phyloP scores from a whole-genome alignment of 2,329 filamentous ascomycete species.

The Alternaria sp. region DNA sequence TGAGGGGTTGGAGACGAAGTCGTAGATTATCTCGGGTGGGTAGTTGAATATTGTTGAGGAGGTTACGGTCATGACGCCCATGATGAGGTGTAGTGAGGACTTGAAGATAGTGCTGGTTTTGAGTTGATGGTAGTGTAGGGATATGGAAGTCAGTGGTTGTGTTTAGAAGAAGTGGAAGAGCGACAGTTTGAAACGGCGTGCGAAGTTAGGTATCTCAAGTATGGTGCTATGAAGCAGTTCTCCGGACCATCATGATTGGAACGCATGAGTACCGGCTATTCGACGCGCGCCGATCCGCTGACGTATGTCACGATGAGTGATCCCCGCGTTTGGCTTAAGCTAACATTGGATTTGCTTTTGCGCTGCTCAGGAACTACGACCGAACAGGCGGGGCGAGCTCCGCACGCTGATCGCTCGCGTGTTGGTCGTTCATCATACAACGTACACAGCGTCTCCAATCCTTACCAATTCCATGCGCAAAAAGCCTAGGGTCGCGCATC shows the following conservation, averaged over 20 bases:
- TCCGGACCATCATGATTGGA: neutral
- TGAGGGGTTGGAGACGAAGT: neutral
- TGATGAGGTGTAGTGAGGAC: neutral
- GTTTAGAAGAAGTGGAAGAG: no score
- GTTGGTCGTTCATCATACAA: accelerated
- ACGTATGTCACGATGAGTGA: neutral
- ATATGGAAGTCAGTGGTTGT: no score
- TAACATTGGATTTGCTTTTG: neutral
- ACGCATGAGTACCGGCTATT: neutral
- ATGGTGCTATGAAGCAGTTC: neutral
- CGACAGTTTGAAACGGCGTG: accelerated
- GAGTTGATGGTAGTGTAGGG: accelerated
- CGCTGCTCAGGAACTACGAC: neutral
- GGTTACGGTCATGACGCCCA: neutral
- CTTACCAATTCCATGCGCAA: accelerated
- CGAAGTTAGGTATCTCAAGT: neutral
- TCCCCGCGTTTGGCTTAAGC: neutral
- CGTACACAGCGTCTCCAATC: accelerated
- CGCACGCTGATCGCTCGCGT: neutral
- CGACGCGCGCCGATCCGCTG: neutral
- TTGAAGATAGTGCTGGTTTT: no score
- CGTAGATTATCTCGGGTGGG: neutral
- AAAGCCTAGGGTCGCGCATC: neutral
- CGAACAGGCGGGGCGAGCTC: neutral
- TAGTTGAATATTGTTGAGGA: neutral